Conservation (phyloP, 495 filamentous ascomycete genomes). For the Pyrenula aspistea region DNA sequence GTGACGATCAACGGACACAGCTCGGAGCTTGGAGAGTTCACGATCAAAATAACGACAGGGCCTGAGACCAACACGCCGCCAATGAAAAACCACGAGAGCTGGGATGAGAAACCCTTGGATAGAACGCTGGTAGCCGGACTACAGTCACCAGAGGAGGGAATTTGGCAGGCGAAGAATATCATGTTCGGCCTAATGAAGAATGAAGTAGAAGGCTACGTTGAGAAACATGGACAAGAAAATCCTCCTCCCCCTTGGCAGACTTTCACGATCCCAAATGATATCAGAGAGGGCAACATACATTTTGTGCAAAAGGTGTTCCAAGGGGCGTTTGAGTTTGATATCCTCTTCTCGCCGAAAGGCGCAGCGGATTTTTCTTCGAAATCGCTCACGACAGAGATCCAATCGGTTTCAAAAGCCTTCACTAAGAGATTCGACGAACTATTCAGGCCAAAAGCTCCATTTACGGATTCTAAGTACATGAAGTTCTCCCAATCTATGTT, state of each 20-base stretch:
- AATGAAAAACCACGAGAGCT: constrained; percentile 46
- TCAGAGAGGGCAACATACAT: constrained; percentile 70
- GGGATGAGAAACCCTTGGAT: constrained; percentile 63
- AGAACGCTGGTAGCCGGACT: constrained; percentile 62
- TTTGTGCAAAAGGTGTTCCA: constrained; percentile 87
- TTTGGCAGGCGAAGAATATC: constrained; percentile 84
- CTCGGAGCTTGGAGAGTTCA: constrained; percentile 70
- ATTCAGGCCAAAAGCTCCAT: constrained; percentile 66
- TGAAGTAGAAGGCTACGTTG: constrained; percentile 54
- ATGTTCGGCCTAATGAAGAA: constrained; percentile 69
- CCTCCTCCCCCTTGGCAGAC: constrained; percentile 76
- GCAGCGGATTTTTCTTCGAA: constrained; percentile 58
- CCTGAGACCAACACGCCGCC: constrained; percentile 51
- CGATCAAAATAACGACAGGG: constrained; percentile 62
- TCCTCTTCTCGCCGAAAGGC: constrained; percentile 53
- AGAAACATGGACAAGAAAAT: constrained; percentile 55
- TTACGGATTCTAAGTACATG: constrained; percentile 56
- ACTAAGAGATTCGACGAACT: constrained; percentile 59
- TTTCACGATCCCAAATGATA: constrained; percentile 61
- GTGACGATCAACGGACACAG: constrained; percentile 68
- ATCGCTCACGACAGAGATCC: constrained; percentile 57
- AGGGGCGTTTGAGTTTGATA: constrained; percentile 85
- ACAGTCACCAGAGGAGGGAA: constrained; percentile 48
- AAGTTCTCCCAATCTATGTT: constrained; percentile 82
- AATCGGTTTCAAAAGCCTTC: constrained; percentile 53